These are phyloP conservation scores for Kodamaea jinghongensis DNA, from an alignment of 805 yeast species.

Conservation along the genomic window DNA sequence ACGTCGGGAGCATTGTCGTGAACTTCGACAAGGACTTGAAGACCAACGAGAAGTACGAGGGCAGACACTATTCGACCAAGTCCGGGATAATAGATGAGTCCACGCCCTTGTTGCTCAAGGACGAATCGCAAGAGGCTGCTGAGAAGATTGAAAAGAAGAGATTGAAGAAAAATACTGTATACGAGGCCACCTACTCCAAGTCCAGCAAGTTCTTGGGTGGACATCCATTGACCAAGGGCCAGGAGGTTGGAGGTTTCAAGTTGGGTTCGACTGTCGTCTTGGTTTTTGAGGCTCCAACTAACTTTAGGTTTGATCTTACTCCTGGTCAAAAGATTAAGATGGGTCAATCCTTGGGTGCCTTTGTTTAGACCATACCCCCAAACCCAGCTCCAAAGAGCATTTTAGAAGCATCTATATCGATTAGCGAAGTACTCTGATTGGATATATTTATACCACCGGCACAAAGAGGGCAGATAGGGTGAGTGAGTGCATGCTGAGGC, in stretches of 20 bases:
- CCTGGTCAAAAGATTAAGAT: constrained; percentile 78
- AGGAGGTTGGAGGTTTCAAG: constrained; percentile 96
- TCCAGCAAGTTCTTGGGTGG: constrained; percentile 81
- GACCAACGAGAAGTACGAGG: constrained; percentile 73
- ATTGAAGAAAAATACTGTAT: constrained; percentile 73
- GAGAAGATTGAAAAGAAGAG: constrained; percentile 24
- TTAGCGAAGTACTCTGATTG: too few species aligned
- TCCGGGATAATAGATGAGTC: constrained; percentile 19
- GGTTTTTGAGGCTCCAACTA: constrained; percentile 91
- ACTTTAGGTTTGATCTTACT: constrained; percentile 65
- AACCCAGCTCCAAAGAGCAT: too few species aligned
- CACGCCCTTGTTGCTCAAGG: constrained; percentile 28
- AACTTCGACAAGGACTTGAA: constrained; percentile 88
- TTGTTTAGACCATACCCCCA: too few species aligned
- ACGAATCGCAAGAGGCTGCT: constrained; percentile 9
- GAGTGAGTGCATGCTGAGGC: too few species aligned
- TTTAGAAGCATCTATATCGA: too few species aligned
- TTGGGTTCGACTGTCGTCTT: constrained; percentile 95
- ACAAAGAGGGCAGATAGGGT: too few species aligned
- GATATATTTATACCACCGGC: too few species aligned
- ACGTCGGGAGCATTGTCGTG: constrained; percentile 91
- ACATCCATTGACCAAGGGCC: constrained; percentile 83
- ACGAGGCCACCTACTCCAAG: constrained; percentile 86
- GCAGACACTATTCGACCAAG: constrained; percentile 32
- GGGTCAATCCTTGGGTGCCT: constrained; percentile 75